Evolutionary conservation across 169 alveolate genomes (phyloP), one percentile per base, ranked within the genome.

Genomic region (Plasmodium relictum): DNA sequence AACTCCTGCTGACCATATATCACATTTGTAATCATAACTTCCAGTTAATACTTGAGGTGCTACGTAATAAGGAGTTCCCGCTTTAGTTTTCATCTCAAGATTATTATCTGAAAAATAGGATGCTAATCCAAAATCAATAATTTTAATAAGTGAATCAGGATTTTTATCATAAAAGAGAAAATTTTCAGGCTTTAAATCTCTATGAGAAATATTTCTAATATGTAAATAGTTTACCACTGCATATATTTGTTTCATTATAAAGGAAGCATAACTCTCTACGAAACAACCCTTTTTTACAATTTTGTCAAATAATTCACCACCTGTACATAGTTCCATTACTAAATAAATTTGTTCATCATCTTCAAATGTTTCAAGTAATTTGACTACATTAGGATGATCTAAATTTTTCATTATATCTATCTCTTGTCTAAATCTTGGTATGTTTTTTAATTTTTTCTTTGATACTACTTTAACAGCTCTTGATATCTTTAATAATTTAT

Each of bases 171-270:
- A 74, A 88, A 92, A 90, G 54, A 98, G 96, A 54, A 99, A 93
- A 93, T 99, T 99, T 91, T 98, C 99, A 16, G 99, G 99, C 87
- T 99, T 99, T 72, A 99, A 97, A 90, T 99, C 99, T 88, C 99
- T 94, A 92, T 99, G 99, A 88, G 99, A 97, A 48, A 99, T 96
- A n/a, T 98, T 98, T 54, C 96, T 88, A n/a, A 98, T 93, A 76
- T 98, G 99, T 44, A 99, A 95, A 87, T 98, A 99, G 45, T 98
- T 98, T 48, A 98, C 93, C 8, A 99, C 98, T 86, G 99, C 91
- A 88, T 97, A 95, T 73, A 98, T 74, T 92, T 98, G 98, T 26
- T 76, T 76, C 89, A 76, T 76, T 10, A 76, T 76, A 76, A 76
- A 76, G 42, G 89, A 76, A 3, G 89, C 62, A 42, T 92, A 95